Conservation (phyloP, 441 rosid genomes). For the Erysimum cheiri region DNA sequence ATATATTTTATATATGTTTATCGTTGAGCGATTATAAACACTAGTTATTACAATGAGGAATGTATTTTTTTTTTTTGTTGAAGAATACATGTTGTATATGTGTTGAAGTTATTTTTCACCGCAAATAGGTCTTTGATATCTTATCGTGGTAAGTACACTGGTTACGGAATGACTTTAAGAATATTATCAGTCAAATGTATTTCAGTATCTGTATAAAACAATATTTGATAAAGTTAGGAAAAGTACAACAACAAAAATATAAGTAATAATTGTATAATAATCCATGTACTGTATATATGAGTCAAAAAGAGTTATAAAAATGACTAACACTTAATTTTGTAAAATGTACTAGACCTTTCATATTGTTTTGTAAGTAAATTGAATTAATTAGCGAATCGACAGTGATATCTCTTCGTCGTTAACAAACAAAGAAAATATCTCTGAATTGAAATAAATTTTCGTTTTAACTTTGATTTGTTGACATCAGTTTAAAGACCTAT, state of each 20-base stretch:
- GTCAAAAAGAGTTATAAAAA: background rate
- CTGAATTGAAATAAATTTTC: too few species aligned
- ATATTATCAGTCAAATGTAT: background rate
- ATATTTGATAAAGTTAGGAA: background rate
- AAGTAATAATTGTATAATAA: too few species aligned
- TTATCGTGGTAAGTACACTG: background rate
- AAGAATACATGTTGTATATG: background rate
- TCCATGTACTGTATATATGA: background rate
- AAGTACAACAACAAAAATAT: background rate
- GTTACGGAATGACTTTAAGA: background rate
- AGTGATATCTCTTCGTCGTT: too few species aligned
- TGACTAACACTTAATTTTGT: background rate
- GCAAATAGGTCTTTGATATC: background rate
- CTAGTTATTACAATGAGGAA: background rate
- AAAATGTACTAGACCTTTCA: background rate
- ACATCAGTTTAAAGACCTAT: background rate
- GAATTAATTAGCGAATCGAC: too few species aligned
- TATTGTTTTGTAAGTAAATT: too few species aligned
- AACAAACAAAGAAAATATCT: too few species aligned
- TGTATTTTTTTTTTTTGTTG: background rate
- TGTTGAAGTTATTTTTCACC: background rate
- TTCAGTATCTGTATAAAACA: background rate
- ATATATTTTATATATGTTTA: background rate
- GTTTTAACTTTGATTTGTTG: background rate
- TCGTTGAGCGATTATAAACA: background rate